Evolutionary conservation across 2,329 filamentous ascomycete genomes (phyloP).

Genomic region (Cryphonectria radicalis): DNA sequence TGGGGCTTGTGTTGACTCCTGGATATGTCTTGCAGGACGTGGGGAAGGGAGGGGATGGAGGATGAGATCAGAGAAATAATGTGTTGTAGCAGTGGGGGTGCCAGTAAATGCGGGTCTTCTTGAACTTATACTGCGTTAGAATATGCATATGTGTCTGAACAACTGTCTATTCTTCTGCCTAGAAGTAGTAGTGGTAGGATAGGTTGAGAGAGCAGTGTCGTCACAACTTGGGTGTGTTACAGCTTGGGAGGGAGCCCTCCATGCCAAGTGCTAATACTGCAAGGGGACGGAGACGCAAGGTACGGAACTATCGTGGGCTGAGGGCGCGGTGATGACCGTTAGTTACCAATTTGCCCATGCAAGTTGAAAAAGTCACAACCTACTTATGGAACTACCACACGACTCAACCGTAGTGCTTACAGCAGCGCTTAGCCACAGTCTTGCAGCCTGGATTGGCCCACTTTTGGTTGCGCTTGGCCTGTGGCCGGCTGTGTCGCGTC

Average conservation of each 20-base stretch:
- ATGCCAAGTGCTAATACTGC: background rate
- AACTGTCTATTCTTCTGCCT: constrained; percentile 24
- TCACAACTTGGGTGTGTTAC: constrained; percentile 10
- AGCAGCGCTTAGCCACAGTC: constrained; percentile 10
- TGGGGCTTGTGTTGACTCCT: constrained; percentile 13
- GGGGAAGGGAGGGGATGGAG: background rate
- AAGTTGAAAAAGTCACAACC: constrained; percentile 11
- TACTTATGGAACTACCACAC: background rate
- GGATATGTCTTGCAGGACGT: constrained; percentile 22
- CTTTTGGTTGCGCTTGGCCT: background rate
- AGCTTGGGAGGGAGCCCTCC: constrained; percentile 26
- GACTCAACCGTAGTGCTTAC: constrained; percentile 2
- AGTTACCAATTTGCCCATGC: background rate
- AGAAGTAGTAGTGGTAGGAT: background rate
- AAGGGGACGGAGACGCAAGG: background rate
- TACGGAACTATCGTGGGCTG: background rate
- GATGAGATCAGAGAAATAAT: constrained; percentile 1
- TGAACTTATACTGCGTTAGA: constrained; percentile 22
- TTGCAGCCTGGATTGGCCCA: background rate
- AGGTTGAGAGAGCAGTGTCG: background rate
- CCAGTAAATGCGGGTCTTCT: constrained; percentile 15
- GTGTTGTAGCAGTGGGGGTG: constrained; percentile 21
- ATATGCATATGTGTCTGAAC: constrained; percentile 3
- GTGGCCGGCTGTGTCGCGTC: constrained; percentile 1
- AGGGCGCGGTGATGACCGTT: constrained; percentile 3